Evolutionary conservation across 2,329 filamentous ascomycete genomes (phyloP), one percentile per base, ranked within the genome.

Genomic region (Cladophialophora carrionii): DNA sequence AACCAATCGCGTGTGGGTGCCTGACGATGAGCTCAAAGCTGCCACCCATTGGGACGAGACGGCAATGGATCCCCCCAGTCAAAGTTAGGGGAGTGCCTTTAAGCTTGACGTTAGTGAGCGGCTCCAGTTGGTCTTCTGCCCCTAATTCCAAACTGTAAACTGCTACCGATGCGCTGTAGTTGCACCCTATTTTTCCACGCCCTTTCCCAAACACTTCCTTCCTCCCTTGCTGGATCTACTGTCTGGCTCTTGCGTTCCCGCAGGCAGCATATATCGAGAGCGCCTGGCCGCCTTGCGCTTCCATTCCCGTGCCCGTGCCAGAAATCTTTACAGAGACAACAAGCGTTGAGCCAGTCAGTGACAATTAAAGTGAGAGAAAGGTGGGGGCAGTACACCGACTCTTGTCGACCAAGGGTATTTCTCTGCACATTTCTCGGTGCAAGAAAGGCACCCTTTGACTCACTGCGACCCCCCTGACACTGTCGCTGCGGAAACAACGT

Each of bases 1-100:
- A 59, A 66, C 66, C 66, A 68, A 66, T 68, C 48, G 52, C 43
- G 14, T 63, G 41, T 4, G n/a, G 9, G 65, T 67, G 65, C 65
- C 65, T 67, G 65, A 32, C 37, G 53, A 49, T 54, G 53, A 41
- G 57, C 32, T 29, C 48, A 46, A 20, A 41, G 10, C 22, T 34
- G 31, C 31, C 20, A 41, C n/a, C 52, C 37, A 56, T 43, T 54
- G 62, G 62, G 48, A 53, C 41, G 10, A 6, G 34, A 34, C n/a
- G 31, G 32, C 51, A 52, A 43, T 20, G 48, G 10, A 32, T 12
- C 34, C 17, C 37, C 58, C 51, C 49, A 46, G 49, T 61, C 34
- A n/a, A 29, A 24, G 49, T 53, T 46, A 26, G 55, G 49, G 58
- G 58, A 61, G 58, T 62, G 41, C 32, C 54, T 56, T 62, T 62